Conservation (phyloP, 257 asterid genomes). For the Primulina huaijiensis region DNA sequence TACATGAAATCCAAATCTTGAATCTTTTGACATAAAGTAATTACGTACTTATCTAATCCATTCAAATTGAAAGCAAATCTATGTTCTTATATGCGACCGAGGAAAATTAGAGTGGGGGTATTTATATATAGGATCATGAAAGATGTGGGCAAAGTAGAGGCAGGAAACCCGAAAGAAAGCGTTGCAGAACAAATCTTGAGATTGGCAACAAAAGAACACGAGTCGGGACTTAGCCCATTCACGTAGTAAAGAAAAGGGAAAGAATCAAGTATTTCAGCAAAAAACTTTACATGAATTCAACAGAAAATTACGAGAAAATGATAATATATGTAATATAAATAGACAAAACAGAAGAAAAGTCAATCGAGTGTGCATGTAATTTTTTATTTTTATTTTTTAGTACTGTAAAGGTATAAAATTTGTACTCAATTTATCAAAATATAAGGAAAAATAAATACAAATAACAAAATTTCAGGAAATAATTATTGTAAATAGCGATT, state of each 20-base stretch:
- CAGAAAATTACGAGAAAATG: neutral
- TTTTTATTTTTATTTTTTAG: no score
- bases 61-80: neutral
- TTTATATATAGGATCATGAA: neutral
- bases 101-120: neutral
- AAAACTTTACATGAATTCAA: neutral
- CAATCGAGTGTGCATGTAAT: neutral
- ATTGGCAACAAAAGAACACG: neutral
- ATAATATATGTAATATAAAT: no score
- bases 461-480: no score
- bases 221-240: neutral
- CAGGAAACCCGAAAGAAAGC: neutral
- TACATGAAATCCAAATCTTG: no score
- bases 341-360: neutral
- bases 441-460: no score
- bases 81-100: neutral
- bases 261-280: neutral
- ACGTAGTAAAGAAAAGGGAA: neutral
- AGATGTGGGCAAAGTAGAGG: neutral
- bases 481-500: no score
- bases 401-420: no score
- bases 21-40: no score
- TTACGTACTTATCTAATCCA: neutral
- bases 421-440: no score
- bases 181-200: neutral